Percentiles rank a stretch among this genome's conserved stretches.
phyloP scores from a whole-genome alignment of 176 grass and related monocot genomes.

The Ananas comosus region DNA sequence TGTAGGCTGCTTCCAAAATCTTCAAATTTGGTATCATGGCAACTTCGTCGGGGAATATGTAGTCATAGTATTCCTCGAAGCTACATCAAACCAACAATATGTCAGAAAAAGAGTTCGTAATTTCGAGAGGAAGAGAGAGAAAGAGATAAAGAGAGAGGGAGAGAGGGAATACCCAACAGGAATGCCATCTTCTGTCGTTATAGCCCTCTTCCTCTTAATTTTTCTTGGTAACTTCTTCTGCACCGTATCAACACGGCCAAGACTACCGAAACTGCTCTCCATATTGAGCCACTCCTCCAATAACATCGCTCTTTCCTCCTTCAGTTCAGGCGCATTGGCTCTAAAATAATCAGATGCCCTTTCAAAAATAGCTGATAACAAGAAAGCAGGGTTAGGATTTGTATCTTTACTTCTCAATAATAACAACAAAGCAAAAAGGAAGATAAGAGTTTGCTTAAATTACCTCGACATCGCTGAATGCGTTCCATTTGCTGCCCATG shows the following conservation, averaged over 20 bases:
- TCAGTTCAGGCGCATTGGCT: constrained; percentile 58
- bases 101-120: neutral
- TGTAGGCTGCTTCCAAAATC: constrained; percentile 76
- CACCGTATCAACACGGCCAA: constrained; percentile 55
- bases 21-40: constrained; percentile 61
- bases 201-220: constrained; percentile 78
- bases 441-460: constrained; percentile 5
- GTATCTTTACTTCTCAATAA: neutral
- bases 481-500: constrained; percentile 27
- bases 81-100: constrained; percentile 21
- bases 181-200: constrained; percentile 67
- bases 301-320: constrained; percentile 95
- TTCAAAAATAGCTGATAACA: constrained; percentile 59
- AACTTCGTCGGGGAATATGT: constrained; percentile 86
- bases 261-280: constrained; percentile 56
- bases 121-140: constrained; percentile 17
- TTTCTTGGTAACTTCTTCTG: constrained; percentile 87
- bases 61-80: constrained; percentile 85
- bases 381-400: constrained; percentile 6
- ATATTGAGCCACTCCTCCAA: constrained; percentile 89
- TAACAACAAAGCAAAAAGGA: constrained; percentile 1
- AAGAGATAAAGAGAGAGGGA: neutral
- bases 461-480: constrained; percentile 51
- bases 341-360: constrained; percentile 73
- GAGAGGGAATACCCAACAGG: constrained; percentile 44